phyloP scores from a whole-genome alignment of 2,329 filamentous ascomycete species.

The Neodidymelliopsis sp. region DNA sequence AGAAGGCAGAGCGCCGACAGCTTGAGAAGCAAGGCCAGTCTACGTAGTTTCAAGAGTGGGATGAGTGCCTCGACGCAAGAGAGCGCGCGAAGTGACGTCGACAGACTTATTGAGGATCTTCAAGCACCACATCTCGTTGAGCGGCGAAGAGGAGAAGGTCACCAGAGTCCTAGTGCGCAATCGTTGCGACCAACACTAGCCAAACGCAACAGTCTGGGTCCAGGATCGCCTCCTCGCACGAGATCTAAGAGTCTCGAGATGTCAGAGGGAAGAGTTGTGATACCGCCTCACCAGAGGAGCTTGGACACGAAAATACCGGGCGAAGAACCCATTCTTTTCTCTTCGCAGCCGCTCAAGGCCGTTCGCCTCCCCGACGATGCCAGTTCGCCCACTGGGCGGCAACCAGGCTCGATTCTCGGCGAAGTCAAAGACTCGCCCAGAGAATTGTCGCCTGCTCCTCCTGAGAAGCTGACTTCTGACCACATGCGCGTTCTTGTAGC shows the following conservation, averaged over 20 bases:
- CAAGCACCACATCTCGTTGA: slow-evolving; percentile 61
- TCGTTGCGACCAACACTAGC: slow-evolving; percentile 34
- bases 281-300: slow-evolving; percentile 40
- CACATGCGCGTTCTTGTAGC: slow-evolving; percentile 76
- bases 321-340: slow-evolving; percentile 50
- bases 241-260: slow-evolving; percentile 41
- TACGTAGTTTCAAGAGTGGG: slow-evolving; percentile 56
- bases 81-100: slow-evolving; percentile 68
- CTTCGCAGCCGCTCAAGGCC: slow-evolving; percentile 53
- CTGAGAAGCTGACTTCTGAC: slow-evolving; percentile 41
- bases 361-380: slow-evolving; percentile 57
- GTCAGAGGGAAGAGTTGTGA: slow-evolving; percentile 13
- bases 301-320: slow-evolving; percentile 57
- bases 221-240: slow-evolving; percentile 9
- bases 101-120: slow-evolving; percentile 75
- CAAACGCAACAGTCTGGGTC: slow-evolving; percentile 39
- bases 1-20: slow-evolving; percentile 52
- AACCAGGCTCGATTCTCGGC: slow-evolving; percentile 36
- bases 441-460: slow-evolving; percentile 12
- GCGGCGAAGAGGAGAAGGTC: slow-evolving; percentile 23
- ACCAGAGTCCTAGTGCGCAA: slow-evolving; percentile 27
- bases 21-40: slow-evolving; percentile 59
- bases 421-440: slow-evolving; percentile 35
- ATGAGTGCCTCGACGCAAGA: slow-evolving; percentile 49
- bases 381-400: slow-evolving; percentile 21